A percentile compares a stretch with the other conserved stretches of the same genome.
phyloP scores from a whole-genome alignment of 371 early-diverging fungal genomes.

The Blakeslea trispora region DNA sequence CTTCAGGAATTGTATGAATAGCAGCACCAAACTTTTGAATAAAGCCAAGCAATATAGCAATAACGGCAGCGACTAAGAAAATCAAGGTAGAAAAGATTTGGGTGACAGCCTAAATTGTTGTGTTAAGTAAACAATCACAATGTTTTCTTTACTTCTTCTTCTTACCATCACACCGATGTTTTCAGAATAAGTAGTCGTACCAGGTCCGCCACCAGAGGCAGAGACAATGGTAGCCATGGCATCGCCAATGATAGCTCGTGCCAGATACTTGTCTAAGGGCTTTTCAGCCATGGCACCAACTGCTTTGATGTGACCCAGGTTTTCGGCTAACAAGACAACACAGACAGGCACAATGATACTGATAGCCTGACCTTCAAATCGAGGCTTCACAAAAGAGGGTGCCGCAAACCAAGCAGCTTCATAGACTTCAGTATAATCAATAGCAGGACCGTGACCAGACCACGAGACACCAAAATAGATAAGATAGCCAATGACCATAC shows the following conservation, averaged over 20 bases:
- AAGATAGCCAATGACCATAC: slow-evolving; percentile 51
- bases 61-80: slow-evolving; percentile 54
- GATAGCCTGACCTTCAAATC: slow-evolving; percentile 51
- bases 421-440: slow-evolving; percentile 48
- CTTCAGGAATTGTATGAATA: slow-evolving; percentile 57
- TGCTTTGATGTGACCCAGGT: slow-evolving; percentile 62
- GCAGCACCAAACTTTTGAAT: slow-evolving; percentile 64
- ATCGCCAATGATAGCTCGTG: slow-evolving; percentile 59
- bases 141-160: not conserved
- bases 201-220: slow-evolving; percentile 50
- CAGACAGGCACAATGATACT: slow-evolving; percentile 57
- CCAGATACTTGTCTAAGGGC: slow-evolving; percentile 51
- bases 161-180: slow-evolving; percentile 56
- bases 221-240: slow-evolving; percentile 59
- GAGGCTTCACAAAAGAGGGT: slow-evolving; percentile 35
- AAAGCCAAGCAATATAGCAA: slow-evolving; percentile 59
- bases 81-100: slow-evolving; percentile 58
- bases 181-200: slow-evolving; percentile 60
- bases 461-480: slow-evolving; percentile 46
- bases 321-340: slow-evolving; percentile 57
- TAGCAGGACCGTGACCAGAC: slow-evolving; percentile 43
- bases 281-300: slow-evolving; percentile 52
- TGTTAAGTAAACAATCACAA: not conserved
- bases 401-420: slow-evolving; percentile 44
- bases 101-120: slow-evolving; percentile 54